phyloP scores from a whole-genome alignment of 2,329 filamentous ascomycete species.

The Talaromyces sp. region DNA sequence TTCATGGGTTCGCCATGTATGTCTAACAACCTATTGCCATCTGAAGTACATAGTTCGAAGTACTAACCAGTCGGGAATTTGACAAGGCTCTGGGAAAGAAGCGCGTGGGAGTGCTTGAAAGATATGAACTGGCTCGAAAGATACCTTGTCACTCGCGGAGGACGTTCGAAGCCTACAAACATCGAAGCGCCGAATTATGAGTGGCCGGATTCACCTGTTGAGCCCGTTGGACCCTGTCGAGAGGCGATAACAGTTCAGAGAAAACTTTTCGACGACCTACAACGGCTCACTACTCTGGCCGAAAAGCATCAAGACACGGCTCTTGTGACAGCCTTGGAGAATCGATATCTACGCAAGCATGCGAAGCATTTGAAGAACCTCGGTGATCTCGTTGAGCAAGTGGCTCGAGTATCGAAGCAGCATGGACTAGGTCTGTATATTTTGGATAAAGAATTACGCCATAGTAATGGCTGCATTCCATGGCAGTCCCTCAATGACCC shows the following conservation, averaged over 20 bases:
- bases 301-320: constrained; percentile 21
- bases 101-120: constrained; percentile 25
- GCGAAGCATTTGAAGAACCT: constrained; percentile 28
- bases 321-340: constrained; percentile 23
- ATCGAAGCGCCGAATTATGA: constrained; percentile 25
- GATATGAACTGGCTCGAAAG: constrained; percentile 28
- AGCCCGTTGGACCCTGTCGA: constrained; percentile 24
- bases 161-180: constrained; percentile 26
- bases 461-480: constrained; percentile 20
- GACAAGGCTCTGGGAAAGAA: constrained; percentile 25
- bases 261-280: constrained; percentile 25
- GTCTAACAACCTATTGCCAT: neutral
- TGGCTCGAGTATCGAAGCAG: constrained; percentile 27
- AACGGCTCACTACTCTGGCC: constrained; percentile 24
- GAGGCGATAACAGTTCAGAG: constrained; percentile 26
- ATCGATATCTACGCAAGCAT: constrained; percentile 26
- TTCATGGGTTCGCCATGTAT: constrained; percentile 28
- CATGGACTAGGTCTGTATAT: constrained; percentile 26
- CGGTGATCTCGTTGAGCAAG: constrained; percentile 27
- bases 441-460: constrained; percentile 25
- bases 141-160: constrained; percentile 28
- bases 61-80: neutral
- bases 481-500: constrained; percentile 24
- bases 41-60: no score
- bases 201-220: constrained; percentile 26